Base-by-base conservation (phyloP, 805 yeast species). In the Candida pseudofarinosa region DNA sequence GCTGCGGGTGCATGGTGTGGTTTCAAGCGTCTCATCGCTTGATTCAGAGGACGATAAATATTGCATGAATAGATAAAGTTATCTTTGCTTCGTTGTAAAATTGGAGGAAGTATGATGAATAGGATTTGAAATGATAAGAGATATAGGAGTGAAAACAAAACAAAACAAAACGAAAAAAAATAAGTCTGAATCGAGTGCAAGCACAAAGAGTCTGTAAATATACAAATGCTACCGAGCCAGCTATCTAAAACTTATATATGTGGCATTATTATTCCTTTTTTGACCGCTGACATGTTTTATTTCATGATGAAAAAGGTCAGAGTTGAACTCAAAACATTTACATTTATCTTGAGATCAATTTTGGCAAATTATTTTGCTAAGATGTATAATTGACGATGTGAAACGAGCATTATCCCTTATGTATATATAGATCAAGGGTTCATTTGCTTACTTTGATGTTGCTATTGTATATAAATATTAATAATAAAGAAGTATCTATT, bases 1-100 rank as follows among this genome's bases (percentile, higher is more conserved):
- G 95, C 85, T 48, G 95, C 97, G 41, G 96, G 85, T 49, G 81
- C 80, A 31, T 91, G 99, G 99, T 83, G 95, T 72, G 91, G 85
- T 38, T 59, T 85, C 57, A 91, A 91, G 71, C 64, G 62, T 44
- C 28, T 23, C 10, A 23, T 23, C 6, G 28, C 28, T 23, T 23
- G 10, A 23, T 23, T 23, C 28, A 23, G 28, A 23, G 10, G 28
- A 23, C 28, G 28, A 23, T 23, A 23, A 23, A 23, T 7, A 23
- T 23, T 23, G 28, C 28, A 23, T 23, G 28, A 23, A 23, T n/a
- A 23, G 28, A 23, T 23, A 23, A 10, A 23, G 6, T 23, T 23
- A 23, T 23, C 28, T 23, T 23, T 23, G 10, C 28, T 23, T 6
- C 6, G 28, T 10, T 23, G 10, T 23, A 23, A n/a, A 23, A 10